These are phyloP conservation scores for Didymella arachidicola DNA, from an alignment of 2,329 filamentous ascomycete genomes.

Conservation along the genomic window DNA sequence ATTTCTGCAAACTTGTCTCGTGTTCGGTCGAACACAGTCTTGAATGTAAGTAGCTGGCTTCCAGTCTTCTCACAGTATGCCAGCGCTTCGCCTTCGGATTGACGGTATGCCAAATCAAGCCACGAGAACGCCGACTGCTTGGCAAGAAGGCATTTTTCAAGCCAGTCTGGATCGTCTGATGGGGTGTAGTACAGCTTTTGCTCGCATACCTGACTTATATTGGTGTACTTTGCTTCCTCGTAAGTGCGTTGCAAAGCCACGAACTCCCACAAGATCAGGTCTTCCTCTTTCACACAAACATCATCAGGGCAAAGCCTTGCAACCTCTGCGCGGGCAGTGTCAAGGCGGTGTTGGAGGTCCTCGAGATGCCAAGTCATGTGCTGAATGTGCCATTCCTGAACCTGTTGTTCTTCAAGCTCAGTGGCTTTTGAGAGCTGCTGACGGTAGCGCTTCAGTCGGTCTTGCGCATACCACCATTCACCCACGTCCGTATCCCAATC, in stretches of 20 bases:
- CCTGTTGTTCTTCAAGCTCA: slow-evolving; percentile 2
- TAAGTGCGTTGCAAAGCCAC: background rate
- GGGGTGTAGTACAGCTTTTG: background rate
- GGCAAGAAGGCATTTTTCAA: slow-evolving; percentile 16
- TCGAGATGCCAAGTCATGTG: slow-evolving; percentile 9
- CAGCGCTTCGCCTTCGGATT: slow-evolving; percentile 18
- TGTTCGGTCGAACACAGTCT: background rate
- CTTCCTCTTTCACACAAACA: slow-evolving; percentile 10
- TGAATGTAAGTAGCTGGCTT: slow-evolving; percentile 8
- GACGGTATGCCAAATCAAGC: slow-evolving; percentile 18
- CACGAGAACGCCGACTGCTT: slow-evolving; percentile 4
- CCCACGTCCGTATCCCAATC: background rate
- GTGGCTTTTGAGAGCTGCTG: background rate
- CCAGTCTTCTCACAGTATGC: slow-evolving; percentile 9
- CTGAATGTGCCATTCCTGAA: slow-evolving; percentile 6
- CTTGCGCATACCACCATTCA: background rate
- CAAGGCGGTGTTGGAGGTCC: slow-evolving; percentile 6
- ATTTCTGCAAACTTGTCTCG: background rate
- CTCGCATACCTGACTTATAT: background rate
- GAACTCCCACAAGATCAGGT: slow-evolving; percentile 24
- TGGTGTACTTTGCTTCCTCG: background rate
- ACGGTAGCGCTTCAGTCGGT: background rate
- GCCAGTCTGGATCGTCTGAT: slow-evolving; percentile 4
- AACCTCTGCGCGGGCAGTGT: slow-evolving; percentile 9
- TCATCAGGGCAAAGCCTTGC: slow-evolving; percentile 13